Evolutionary conservation across 1,284 basidiomycete genomes (phyloP).

Genomic region (Malassezia caprae): DNA sequence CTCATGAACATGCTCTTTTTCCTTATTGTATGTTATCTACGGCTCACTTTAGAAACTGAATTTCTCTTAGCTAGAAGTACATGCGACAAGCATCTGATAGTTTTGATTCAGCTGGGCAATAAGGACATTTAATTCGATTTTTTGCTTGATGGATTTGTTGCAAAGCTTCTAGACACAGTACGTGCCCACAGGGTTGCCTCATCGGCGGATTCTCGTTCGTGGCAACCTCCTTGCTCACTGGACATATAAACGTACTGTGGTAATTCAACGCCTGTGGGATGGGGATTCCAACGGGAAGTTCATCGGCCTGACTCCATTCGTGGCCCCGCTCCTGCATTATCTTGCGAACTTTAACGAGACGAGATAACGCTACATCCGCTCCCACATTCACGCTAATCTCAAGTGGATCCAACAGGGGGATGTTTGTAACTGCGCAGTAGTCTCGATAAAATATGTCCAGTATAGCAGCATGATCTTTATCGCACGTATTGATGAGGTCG

Average conservation of each 20-base stretch:
- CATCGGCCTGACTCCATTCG: conserved; percentile 78
- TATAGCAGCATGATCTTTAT: conserved; percentile 58
- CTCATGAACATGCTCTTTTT: conserved; percentile 55
- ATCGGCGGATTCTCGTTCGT: conserved; percentile 88
- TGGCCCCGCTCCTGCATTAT: conserved; percentile 84
- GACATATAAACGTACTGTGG: conserved; percentile 94
- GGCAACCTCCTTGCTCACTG: conserved; percentile 92
- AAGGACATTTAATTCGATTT: conserved; percentile 40
- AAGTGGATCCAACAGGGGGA: conserved; percentile 77
- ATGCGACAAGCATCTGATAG: conserved; percentile 31
- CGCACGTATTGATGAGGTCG: conserved; percentile 22
- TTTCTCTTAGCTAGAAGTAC: conserved; percentile 34
- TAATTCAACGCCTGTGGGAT: conserved; percentile 65
- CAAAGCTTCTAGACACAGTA: conserved; percentile 34
- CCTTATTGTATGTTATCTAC: conserved; percentile 33
- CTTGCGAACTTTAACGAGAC: conserved; percentile 81
- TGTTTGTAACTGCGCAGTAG: conserved; percentile 73
- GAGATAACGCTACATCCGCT: conserved; percentile 71
- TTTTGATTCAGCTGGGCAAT: conserved; percentile 39
- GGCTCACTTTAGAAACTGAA: conserved; percentile 20
- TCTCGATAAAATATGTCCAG: conserved; percentile 74
- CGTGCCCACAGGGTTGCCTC: conserved; percentile 89
- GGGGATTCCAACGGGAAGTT: conserved; percentile 88
- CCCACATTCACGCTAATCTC: conserved; percentile 80
- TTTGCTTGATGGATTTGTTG: conserved; percentile 55